Conservation (phyloP, 768 basidiomycete genomes). For the Hemileccinum impolitum region DNA sequence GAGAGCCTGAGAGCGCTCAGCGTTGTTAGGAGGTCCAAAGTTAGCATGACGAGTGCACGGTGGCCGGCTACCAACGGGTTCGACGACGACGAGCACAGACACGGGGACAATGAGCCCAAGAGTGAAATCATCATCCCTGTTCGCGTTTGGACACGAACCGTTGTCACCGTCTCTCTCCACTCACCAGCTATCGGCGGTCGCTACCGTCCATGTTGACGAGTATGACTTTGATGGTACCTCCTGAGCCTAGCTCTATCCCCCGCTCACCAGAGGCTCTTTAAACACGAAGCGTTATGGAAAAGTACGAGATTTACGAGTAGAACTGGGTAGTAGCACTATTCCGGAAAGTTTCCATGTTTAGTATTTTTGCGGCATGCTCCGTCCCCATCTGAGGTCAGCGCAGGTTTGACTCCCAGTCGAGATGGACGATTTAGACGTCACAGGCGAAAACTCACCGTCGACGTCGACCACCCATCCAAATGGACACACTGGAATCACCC, state of each 20-base stretch:
- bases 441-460: constrained; percentile 30
- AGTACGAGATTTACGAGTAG: no score
- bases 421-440: constrained; percentile 33
- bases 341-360: no score
- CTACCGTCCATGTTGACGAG: no score
- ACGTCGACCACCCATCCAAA: constrained; percentile 24
- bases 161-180: no score
- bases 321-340: no score
- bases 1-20: neutral
- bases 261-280: no score
- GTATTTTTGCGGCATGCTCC: constrained; percentile 1
- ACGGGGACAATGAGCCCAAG: neutral
- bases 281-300: no score
- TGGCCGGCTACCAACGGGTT: neutral
- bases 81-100: neutral
- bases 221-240: no score
- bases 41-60: constrained; percentile 4
- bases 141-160: no score
- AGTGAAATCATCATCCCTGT: no score
- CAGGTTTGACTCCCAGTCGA: constrained; percentile 15
- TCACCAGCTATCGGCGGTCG: no score
- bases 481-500: constrained; percentile 51
- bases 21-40: constrained; percentile 7
- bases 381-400: constrained; percentile 2
- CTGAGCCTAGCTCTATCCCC: no score